Evolutionary conservation across 306 rosid species (phyloP).

Genomic region (Prunus padus): DNA sequence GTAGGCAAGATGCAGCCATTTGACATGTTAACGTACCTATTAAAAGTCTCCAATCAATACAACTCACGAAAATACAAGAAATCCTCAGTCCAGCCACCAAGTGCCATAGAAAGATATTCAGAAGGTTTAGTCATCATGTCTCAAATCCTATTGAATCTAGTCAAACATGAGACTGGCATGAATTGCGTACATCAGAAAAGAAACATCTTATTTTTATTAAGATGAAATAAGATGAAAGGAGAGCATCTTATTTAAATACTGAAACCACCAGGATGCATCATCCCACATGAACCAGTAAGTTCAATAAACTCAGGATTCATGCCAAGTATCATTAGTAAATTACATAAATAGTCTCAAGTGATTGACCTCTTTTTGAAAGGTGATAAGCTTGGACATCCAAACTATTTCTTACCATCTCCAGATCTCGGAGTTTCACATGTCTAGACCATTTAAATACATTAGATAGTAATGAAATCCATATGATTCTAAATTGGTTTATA

Average conservation of each 20-base stretch:
- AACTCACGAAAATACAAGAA: not conserved
- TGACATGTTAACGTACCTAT: not conserved
- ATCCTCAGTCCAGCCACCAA: not conserved
- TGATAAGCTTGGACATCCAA: not conserved
- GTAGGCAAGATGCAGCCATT: constrained; percentile 12
- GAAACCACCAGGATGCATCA: not conserved
- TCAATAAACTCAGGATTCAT: not conserved
- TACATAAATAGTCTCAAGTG: not conserved
- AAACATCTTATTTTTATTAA: not conserved
- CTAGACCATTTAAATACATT: not conserved
- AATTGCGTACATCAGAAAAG: not conserved
- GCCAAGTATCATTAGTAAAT: not conserved
- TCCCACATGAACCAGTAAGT: not conserved
- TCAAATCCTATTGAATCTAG: not conserved
- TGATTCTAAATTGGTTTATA: not conserved
- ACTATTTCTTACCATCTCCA: not conserved
- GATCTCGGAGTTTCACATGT: not conserved
- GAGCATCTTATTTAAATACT: not conserved
- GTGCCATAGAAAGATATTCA: not conserved
- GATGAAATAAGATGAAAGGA: not conserved
- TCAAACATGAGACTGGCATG: not conserved
- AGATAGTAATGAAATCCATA: not conserved
- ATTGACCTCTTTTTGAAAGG: not conserved
- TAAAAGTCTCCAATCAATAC: not conserved
- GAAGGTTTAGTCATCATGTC: not conserved